phyloP scores from a whole-genome alignment of 257 asterid species.

The Jaltomata sinuosa region DNA sequence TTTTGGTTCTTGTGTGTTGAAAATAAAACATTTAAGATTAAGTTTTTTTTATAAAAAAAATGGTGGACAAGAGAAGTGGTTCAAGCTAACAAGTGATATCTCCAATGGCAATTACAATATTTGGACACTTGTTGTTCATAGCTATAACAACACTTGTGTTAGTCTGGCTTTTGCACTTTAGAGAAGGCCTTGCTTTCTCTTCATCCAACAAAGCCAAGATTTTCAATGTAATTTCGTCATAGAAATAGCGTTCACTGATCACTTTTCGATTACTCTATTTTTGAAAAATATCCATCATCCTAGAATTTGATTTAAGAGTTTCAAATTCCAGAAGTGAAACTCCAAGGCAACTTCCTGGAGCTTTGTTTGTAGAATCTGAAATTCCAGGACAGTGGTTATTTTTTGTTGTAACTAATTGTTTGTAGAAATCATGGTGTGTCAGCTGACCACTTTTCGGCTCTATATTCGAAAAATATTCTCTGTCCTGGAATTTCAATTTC shows the following conservation, averaged over 20 bases:
- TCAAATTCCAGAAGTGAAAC: background rate
- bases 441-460: background rate
- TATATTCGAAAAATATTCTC: background rate
- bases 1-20: no score
- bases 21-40: no score
- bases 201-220: constrained; percentile 32
- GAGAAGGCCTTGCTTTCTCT: constrained; percentile 41
- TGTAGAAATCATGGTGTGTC: no score
- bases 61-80: constrained; percentile 21
- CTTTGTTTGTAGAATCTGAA: background rate
- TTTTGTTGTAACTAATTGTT: background rate
- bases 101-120: constrained; percentile 20
- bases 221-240: constrained; percentile 31
- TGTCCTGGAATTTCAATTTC: no score
- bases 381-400: background rate
- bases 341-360: background rate
- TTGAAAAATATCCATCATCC: fast-evolving
- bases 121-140: constrained; percentile 40
- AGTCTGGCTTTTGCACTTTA: constrained; percentile 57
- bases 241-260: background rate
- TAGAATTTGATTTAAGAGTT: background rate
- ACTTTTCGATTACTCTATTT: background rate
- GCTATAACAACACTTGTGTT: constrained; percentile 27
- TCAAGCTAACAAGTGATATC: constrained; percentile 10
- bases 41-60: background rate